A percentile compares a stretch with the other conserved stretches of the same genome.
Conservation (phyloP, 306 rosid species). For the Medicago arabica region DNA sequence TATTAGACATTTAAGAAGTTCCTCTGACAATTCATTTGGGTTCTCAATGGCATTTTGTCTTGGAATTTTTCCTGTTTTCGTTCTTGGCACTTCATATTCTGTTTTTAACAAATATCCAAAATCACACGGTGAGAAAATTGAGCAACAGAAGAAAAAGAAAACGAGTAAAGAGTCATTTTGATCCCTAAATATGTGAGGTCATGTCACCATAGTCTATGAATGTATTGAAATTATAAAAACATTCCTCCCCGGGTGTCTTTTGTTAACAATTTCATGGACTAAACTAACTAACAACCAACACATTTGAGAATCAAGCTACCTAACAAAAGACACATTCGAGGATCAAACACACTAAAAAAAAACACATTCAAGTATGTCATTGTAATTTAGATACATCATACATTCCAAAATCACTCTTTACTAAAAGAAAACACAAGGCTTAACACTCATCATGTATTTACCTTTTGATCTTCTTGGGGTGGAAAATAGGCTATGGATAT, state of each 20-base stretch:
- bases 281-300: too few relatives aligned
- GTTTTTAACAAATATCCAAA: conserved; percentile 44
- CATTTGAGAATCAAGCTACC: not conserved
- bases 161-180: not conserved
- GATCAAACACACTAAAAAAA: not conserved
- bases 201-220: not conserved
- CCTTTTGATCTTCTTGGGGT: conserved; percentile 52
- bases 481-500: conserved; percentile 59
- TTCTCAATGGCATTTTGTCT: conserved; percentile 55
- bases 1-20: conserved; percentile 68
- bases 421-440: not conserved
- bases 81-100: conserved; percentile 65
- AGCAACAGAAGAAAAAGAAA: not conserved
- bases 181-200: not conserved
- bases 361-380: not conserved
- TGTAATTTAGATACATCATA: not conserved
- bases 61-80: conserved; percentile 49
- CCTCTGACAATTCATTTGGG: conserved; percentile 89
- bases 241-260: not conserved
- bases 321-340: not conserved
- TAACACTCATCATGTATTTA: conserved; percentile 17
- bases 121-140: conserved; percentile 22
- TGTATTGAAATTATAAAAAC: too few relatives aligned
- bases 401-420: too few relatives aligned
- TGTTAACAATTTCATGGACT: too few relatives aligned